These are phyloP conservation scores for Kazachstania kunashirensis DNA, from an alignment of 805 yeast genomes.

Conservation along the genomic window DNA sequence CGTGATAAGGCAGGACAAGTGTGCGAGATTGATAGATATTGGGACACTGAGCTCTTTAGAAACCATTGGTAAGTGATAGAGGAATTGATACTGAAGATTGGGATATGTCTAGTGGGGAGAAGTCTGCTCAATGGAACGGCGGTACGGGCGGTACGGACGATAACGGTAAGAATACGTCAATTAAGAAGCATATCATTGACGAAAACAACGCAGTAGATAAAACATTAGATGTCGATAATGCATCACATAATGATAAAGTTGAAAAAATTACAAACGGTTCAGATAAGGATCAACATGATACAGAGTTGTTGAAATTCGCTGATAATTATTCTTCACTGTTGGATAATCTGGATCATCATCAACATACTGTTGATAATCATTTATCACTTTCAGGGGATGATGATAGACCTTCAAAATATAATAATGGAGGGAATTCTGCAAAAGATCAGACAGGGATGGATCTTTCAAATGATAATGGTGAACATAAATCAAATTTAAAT, in stretches of 20 bases:
- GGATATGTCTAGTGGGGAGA: too few relatives aligned
- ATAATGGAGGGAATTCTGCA: neutral
- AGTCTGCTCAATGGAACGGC: too few relatives aligned
- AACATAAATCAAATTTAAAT: slow-evolving; percentile 5
- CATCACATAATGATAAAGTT: neutral
- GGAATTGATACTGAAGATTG: too few relatives aligned
- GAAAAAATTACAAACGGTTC: neutral
- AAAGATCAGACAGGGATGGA: neutral
- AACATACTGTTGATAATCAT: neutral
- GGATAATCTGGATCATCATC: slow-evolving; percentile 11
- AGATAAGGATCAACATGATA: neutral
- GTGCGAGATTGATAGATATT: too few relatives aligned
- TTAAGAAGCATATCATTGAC: too few relatives aligned
- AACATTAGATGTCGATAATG: neutral
- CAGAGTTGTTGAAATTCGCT: slow-evolving; percentile 17
- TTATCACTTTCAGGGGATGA: too few relatives aligned
- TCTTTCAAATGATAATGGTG: neutral
- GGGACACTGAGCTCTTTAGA: too few relatives aligned
- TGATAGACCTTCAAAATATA: neutral
- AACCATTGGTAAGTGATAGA: too few relatives aligned
- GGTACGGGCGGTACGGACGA: too few relatives aligned
- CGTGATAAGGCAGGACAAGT: too few relatives aligned
- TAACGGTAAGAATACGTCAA: too few relatives aligned
- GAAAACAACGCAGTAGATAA: neutral
- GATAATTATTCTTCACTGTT: slow-evolving; percentile 22